Evolutionary conservation across 345 rosid genomes (phyloP).

Genomic region (Corymbia maculata): DNA sequence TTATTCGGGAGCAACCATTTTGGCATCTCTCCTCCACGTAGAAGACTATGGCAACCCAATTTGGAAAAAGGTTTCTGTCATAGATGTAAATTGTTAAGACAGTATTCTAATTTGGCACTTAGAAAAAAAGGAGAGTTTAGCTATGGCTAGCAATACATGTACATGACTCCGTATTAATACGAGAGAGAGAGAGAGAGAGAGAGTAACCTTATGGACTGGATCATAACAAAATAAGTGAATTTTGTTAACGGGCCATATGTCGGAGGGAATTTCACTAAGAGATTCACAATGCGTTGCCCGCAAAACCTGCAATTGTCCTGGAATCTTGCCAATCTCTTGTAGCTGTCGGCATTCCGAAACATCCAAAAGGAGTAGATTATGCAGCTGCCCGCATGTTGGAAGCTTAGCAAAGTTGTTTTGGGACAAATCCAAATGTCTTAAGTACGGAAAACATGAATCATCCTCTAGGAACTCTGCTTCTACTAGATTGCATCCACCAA

Average conservation of each 20-base stretch:
- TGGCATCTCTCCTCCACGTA: neutral
- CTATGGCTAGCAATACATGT: neutral
- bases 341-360: neutral
- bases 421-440: fast-evolving
- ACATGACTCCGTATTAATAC: neutral
- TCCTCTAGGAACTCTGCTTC: neutral
- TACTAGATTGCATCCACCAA: neutral
- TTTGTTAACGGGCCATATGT: fast-evolving
- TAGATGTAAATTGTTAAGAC: neutral
- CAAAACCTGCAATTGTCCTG: fast-evolving
- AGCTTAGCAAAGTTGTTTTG: neutral
- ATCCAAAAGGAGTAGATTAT: fast-evolving
- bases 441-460: fast-evolving
- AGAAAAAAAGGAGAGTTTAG: neutral
- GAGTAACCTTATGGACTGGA: fast-evolving
- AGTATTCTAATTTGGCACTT: neutral
- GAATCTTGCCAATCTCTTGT: fast-evolving
- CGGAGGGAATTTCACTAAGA: too few species aligned
- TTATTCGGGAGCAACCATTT: neutral
- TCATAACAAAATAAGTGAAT: too few species aligned
- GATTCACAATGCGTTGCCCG: fast-evolving
- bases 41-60: fast-evolving
- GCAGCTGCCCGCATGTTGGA: neutral
- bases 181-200: neutral
- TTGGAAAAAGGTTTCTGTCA: fast-evolving